Base-by-base conservation (phyloP, 495 filamentous ascomycete species). In the Trichoderma gamsii region DNA sequence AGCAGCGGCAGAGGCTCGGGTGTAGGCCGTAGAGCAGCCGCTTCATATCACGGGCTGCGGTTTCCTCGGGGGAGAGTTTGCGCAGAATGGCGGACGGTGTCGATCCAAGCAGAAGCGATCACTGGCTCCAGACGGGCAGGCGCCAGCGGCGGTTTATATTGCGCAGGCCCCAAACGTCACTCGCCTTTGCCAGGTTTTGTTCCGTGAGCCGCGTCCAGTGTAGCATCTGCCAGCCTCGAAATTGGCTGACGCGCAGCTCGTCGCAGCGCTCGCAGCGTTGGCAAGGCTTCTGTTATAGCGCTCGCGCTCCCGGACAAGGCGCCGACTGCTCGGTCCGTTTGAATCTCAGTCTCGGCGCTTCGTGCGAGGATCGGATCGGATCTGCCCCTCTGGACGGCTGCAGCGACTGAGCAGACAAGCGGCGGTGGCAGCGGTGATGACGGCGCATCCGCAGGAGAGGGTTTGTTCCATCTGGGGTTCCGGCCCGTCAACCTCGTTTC, bases 111-210 rank as follows among this genome's bases (percentile, higher is more conserved):
- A 49, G 44, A 49, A 49, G 44, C 15, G 13, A 15, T n/a, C 15
- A n/a, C 7, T n/a, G 56, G 11, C 23, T 59, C 51, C 56, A 61
- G 9, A 21, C 27, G 23, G 56, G 56, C 56, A 61, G 56, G 56
- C 56, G 25, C 56, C 29, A 15, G 56, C 56, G 56, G 56, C 56
- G 12, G 56, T 15, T 61, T 61, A 61, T 61, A 61, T 61, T 61
- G 56, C 56, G 56, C 56, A 61, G 21, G 56, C 25, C 56, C 25
- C 27, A 61, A 32, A 61, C 25, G 25, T 5, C 56, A 23, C 56
- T 29, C 56, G 56, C 56, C 56, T 12, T 32, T 3, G 23, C 56
- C 27, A 25, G 56, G 13, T 32, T 61, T 61, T 61, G 56, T 27
- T 61, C 56, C 56, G 25, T 61, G 56, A 61, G 27, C 56, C 56